Percentiles rank a stretch among this genome's conserved stretches.
Conservation (phyloP, 1,284 basidiomycete genomes). For the Melampsora larici-populina region DNA sequence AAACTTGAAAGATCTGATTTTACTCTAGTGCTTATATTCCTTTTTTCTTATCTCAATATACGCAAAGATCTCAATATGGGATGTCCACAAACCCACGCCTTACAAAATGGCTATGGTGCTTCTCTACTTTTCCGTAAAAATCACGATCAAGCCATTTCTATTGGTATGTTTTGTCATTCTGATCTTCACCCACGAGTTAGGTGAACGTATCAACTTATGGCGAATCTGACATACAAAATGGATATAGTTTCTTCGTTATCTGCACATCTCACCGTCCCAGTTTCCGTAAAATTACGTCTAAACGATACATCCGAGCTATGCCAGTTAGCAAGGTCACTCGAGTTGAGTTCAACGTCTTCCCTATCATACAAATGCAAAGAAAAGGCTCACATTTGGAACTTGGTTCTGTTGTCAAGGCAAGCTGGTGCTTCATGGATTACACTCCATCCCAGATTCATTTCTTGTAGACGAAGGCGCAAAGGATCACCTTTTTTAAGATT, state of each 20-base stretch:
- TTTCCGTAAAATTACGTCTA: conserved; percentile 62
- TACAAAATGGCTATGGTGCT: conserved; percentile 67
- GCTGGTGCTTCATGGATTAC: conserved; percentile 52
- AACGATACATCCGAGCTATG: conserved; percentile 58
- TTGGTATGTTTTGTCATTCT: conserved; percentile 57
- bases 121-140: conserved; percentile 67
- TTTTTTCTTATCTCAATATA: neutral
- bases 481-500: conserved; percentile 65
- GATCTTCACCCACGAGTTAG: neutral
- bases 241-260: conserved; percentile 63
- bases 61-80: conserved; percentile 61
- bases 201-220: neutral
- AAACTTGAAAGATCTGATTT: too few relatives aligned
- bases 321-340: neutral
- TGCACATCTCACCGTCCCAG: conserved; percentile 62
- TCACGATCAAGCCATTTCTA: conserved; percentile 64
- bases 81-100: conserved; percentile 69
- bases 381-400: conserved; percentile 63
- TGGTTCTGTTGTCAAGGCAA: neutral
- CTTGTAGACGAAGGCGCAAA: conserved; percentile 64
- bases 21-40: too few relatives aligned
- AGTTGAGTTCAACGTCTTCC: conserved; percentile 55
- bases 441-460: conserved; percentile 68
- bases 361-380: conserved; percentile 61
- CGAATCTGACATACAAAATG: neutral